phyloP scores from a whole-genome alignment of 352 stramenopile species.

The Globisporangium emineosum region DNA sequence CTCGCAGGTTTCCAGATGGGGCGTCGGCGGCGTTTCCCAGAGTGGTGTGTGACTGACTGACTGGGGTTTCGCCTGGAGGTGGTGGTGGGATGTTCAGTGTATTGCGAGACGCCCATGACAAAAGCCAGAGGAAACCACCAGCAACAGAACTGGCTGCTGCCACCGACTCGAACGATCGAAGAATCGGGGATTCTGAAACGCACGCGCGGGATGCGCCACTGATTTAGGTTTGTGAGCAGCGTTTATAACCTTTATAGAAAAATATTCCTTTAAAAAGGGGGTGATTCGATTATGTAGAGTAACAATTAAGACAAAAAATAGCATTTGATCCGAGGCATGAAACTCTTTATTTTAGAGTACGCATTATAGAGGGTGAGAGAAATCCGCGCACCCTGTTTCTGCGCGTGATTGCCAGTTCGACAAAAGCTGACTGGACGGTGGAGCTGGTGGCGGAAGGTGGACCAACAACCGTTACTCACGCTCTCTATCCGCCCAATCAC shows the following conservation, averaged over 20 bases:
- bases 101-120: neutral
- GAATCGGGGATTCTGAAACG: constrained; percentile 4
- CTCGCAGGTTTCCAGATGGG: neutral
- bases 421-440: constrained; percentile 6
- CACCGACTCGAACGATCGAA: constrained; percentile 6
- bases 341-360: neutral
- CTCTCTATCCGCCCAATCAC: neutral
- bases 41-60: neutral
- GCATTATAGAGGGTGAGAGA: neutral
- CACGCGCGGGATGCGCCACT: neutral
- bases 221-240: neutral
- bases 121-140: neutral
- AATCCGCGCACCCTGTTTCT: neutral
- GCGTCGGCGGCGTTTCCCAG: constrained; percentile 11
- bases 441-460: neutral
- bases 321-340: too few relatives aligned
- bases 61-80: neutral
- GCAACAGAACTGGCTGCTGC: neutral
- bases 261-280: neutral
- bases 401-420: constrained; percentile 6
- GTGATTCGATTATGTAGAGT: too few relatives aligned
- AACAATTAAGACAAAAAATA: too few relatives aligned
- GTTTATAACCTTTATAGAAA: neutral
- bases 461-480: neutral
- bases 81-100: too few relatives aligned